A percentile compares a stretch with the other conserved stretches of the same genome.
Conservation (phyloP, 2,329 filamentous ascomycete genomes). For the Myriosclerotinia duriaeana region DNA sequence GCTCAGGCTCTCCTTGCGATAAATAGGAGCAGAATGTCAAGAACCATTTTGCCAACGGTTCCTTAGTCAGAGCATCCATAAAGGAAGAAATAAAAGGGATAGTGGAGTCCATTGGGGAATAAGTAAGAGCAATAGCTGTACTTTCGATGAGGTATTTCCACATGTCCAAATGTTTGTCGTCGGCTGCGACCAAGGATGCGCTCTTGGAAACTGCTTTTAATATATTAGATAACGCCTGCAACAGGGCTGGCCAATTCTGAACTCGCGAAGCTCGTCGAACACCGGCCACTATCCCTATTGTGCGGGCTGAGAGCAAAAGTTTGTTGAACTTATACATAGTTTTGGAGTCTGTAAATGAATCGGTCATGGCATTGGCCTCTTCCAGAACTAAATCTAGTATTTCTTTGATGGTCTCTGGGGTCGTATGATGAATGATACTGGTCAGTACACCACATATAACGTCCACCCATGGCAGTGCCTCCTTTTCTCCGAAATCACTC, state of each 20-base stretch:
- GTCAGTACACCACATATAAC: conserved; percentile 75
- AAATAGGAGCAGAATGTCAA: conserved; percentile 83
- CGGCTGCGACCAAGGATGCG: conserved; percentile 33
- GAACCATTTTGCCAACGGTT: conserved; percentile 69
- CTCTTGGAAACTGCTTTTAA: conserved; percentile 51
- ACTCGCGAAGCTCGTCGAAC: conserved; percentile 81
- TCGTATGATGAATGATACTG: conserved; percentile 80
- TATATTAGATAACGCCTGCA: conserved; percentile 55
- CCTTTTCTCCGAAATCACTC: conserved; percentile 49
- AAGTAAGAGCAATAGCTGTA: conserved; percentile 67
- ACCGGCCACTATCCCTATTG: conserved; percentile 69
- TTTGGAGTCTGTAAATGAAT: conserved; percentile 43
- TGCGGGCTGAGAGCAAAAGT: conserved; percentile 51
- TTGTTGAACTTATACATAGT: conserved; percentile 43
- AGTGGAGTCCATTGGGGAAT: conserved; percentile 75
- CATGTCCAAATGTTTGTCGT: conserved; percentile 45
- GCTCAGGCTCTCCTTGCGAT: conserved; percentile 67
- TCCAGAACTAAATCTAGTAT: conserved; percentile 63
- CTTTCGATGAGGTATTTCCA: conserved; percentile 60
- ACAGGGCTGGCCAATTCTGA: conserved; percentile 65
- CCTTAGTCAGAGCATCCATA: conserved; percentile 62
- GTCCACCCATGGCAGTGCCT: conserved; percentile 53
- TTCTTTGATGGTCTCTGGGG: conserved; percentile 68
- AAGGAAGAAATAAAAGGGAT: conserved; percentile 68
- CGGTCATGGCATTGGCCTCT: conserved; percentile 44